Conservation (phyloP, 208 protist genomes). For the Wallacemonas sp. region DNA sequence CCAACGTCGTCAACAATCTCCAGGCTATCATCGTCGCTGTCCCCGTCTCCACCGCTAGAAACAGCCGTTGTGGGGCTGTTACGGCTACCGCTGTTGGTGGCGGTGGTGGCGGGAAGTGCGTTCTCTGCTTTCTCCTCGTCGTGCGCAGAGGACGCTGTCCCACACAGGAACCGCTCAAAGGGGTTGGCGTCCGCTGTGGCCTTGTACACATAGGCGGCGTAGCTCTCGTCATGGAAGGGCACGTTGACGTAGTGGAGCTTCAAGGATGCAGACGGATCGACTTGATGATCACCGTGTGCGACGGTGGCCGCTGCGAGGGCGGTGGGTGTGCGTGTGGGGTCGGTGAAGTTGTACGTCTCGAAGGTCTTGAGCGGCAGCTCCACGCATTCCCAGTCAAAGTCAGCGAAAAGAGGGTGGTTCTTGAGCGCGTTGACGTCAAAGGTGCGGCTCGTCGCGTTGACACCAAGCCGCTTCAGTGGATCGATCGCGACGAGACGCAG, state of each 20-base stretch:
- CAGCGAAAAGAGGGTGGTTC: constrained; percentile 65
- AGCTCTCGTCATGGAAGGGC: constrained; percentile 56
- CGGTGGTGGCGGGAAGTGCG: background rate
- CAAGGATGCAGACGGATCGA: constrained; percentile 50
- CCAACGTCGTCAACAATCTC: constrained; percentile 80
- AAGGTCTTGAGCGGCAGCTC: constrained; percentile 54
- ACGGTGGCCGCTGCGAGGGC: background rate
- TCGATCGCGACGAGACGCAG: constrained; percentile 52
- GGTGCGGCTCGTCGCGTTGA: constrained; percentile 34
- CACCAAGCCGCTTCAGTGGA: constrained; percentile 67
- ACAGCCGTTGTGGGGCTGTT: background rate
- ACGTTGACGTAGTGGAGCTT: constrained; percentile 38
- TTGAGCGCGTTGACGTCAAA: constrained; percentile 67
- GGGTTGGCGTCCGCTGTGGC: constrained; percentile 78
- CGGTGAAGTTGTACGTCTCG: constrained; percentile 19
- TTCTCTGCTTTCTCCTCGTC: background rate
- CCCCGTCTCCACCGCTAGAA: background rate
- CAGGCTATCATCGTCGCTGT: background rate
- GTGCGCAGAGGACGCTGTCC: background rate
- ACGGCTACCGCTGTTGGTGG: background rate
- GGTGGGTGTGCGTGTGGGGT: background rate
- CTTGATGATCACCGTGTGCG: background rate
- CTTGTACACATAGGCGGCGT: constrained; percentile 81
- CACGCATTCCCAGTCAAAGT: constrained; percentile 62
- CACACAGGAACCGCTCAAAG: constrained; percentile 60